These are phyloP conservation scores for Dioszegia crocea DNA, from an alignment of 768 basidiomycete genomes.

Conservation along the genomic window DNA sequence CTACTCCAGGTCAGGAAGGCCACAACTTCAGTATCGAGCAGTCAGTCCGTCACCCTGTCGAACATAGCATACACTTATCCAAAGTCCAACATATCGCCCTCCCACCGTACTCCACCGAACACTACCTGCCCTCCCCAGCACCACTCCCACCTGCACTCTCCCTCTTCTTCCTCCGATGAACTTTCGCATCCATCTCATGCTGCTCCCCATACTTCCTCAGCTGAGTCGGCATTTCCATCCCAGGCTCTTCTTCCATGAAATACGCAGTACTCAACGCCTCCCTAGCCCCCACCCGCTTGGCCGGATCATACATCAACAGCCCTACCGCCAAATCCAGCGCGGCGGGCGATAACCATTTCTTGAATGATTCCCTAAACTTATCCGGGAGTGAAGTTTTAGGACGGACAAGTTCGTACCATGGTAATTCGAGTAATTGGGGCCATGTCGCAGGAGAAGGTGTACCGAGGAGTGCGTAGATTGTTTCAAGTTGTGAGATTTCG, in stretches of 20 bases:
- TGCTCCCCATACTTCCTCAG: constrained; percentile 84
- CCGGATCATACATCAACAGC: constrained; percentile 76
- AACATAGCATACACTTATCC: no score
- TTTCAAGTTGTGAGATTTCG: constrained; percentile 94
- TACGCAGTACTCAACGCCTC: constrained; percentile 80
- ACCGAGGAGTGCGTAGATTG: constrained; percentile 84
- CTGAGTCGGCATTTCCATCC: constrained; percentile 70
- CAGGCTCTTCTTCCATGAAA: constrained; percentile 75
- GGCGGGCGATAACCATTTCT: constrained; percentile 79
- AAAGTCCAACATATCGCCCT: no score
- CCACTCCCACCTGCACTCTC: constrained; percentile 13
- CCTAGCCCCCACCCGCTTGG: constrained; percentile 66
- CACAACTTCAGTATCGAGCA: no score
- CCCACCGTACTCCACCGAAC: no score
- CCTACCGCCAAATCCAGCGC: constrained; percentile 81
- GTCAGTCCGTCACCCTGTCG: no score
- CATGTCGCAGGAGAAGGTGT: constrained; percentile 76
- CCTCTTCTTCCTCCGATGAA: constrained; percentile 63
- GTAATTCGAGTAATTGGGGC: constrained; percentile 74
- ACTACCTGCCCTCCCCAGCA: no score
- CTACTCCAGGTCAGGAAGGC: no score
- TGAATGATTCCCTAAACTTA: constrained; percentile 76
- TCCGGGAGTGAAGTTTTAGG: constrained; percentile 71
- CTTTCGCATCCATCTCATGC: constrained; percentile 95
- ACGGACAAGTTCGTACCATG: constrained; percentile 98